phyloP scores from a whole-genome alignment of 768 basidiomycete species.

The Tulasnella sp. region DNA sequence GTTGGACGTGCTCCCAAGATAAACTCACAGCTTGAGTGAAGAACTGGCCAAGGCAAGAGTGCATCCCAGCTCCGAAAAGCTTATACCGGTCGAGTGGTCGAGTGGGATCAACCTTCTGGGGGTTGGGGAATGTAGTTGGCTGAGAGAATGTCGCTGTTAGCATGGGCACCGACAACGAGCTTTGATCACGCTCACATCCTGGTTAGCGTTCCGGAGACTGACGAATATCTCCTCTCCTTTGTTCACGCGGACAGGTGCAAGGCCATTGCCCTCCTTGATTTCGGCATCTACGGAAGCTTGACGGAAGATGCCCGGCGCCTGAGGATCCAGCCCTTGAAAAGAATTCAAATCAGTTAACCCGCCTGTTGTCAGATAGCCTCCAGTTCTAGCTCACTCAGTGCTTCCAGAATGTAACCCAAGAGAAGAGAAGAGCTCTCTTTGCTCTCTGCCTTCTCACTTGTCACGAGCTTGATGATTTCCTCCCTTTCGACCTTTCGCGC shows the following conservation, averaged over 20 bases:
- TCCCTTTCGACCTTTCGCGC: constrained; percentile 35
- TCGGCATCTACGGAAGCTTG: constrained; percentile 4
- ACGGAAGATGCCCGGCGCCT: constrained; percentile 17
- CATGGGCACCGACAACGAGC: not conserved
- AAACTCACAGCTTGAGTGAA: constrained; percentile 35
- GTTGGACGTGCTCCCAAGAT: constrained; percentile 32
- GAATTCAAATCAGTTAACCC: not conserved
- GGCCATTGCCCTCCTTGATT: not conserved
- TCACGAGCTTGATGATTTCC: constrained; percentile 35
- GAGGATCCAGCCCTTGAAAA: constrained; percentile 23
- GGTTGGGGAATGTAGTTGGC: constrained; percentile 8
- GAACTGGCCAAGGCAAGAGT: constrained; percentile 9
- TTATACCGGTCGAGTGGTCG: not conserved
- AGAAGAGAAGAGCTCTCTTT: constrained; percentile 36
- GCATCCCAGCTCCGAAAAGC: constrained; percentile 14
- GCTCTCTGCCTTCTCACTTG: constrained; percentile 23
- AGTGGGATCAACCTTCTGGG: constrained; percentile 10
- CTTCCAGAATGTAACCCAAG: constrained; percentile 46
- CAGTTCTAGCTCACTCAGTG: constrained; percentile 28
- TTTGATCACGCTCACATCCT: not conserved
- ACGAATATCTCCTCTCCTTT: constrained; percentile 16
- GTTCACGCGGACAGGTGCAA: not conserved
- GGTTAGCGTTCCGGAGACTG: constrained; percentile 6
- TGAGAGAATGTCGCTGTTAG: not conserved
- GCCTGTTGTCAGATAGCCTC: not conserved